Evolutionary conservation across 2,329 filamentous ascomycete species (phyloP), one percentile per base, ranked within the genome.

Genomic region (Iodosphaeria phyllophila): DNA sequence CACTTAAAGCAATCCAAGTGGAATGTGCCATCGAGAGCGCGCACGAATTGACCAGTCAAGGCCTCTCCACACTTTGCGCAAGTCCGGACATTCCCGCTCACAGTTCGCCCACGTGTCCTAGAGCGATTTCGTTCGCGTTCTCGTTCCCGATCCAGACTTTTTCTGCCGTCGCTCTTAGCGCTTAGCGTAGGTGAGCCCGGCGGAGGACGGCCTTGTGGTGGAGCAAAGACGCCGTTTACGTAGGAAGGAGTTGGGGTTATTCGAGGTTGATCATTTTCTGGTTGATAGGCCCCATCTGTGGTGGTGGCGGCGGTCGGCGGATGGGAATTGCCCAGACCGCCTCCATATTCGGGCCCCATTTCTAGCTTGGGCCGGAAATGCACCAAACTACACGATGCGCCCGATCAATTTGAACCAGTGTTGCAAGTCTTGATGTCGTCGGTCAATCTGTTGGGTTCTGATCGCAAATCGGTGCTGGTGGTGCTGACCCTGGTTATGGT

Each of bases 1-100:
- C 89, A 98, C 47, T 82, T 91, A 54, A 98, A 98, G 60, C 89
- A 98, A 50, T 98, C 86, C 36, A 98, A 56, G 56, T 98, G 89
- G 48, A 82, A 98, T 26, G 86, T 95, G 29, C 83, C 84, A 27
- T 84, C 82, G 28, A 98, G 55, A 22, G 89, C 89, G 40, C 89
- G 71, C 35, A 98, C 89, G 47, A 95, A 98, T 51, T 98, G 89
- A 21, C 89, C 89, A 2, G 82, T 91, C 47, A 98, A 59, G 27
- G 74, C 63, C 47, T 86, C 77, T 34, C 73, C 72, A 45, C 89
- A 98, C 51, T 92, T 93, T 42, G 82, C 84, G 52, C 79, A 86
- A 19, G 66, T 57, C 35, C 77, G 66, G 31, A 65, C 46, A 35
- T 66, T 62, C 19, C 68, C 65, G 42, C 67, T 73, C 22, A 57